These are phyloP conservation scores for Candida alai DNA, from an alignment of 805 yeast genomes.

Conservation along the genomic window DNA sequence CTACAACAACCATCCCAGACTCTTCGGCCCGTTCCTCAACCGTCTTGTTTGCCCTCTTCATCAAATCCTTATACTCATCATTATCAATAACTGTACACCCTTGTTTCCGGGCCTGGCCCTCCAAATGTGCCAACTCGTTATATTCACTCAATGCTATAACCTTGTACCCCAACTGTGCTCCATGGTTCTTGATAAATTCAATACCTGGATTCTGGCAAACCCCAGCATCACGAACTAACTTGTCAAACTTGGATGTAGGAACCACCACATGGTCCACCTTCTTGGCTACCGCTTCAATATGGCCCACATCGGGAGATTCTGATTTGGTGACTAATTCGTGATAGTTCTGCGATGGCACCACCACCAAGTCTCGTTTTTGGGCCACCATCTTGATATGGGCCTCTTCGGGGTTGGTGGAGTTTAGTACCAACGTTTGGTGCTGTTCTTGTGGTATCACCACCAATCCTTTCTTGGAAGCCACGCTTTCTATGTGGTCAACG, in stretches of 20 bases:
- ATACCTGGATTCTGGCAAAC: constrained; percentile 16
- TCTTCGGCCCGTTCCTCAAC: constrained; percentile 25
- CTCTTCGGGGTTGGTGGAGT: constrained; percentile 16
- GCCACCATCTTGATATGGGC: constrained; percentile 21
- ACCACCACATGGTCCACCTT: constrained; percentile 11
- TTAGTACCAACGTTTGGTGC: constrained; percentile 23
- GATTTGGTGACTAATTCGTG: constrained; percentile 27
- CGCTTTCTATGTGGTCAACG: constrained; percentile 2
- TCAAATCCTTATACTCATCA: constrained; percentile 15
- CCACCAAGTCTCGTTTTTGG: constrained; percentile 17
- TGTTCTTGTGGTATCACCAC: constrained; percentile 11
- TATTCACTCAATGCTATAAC: constrained; percentile 13
- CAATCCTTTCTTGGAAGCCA: constrained; percentile 1
- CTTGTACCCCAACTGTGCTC: constrained; percentile 13
- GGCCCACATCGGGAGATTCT: constrained; percentile 23
- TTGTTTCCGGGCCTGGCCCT: constrained; percentile 16
- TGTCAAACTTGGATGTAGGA: constrained; percentile 15
- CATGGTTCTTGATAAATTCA: constrained; percentile 16
- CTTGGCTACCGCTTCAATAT: constrained; percentile 16
- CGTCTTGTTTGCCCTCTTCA: constrained; percentile 17
- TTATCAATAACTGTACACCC: constrained; percentile 14
- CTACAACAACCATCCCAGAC: constrained; percentile 9
- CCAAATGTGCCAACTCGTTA: constrained; percentile 9
- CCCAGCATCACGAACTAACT: constrained; percentile 10
- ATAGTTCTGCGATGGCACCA: constrained; percentile 28